Conservation (phyloP, 1,284 basidiomycete genomes). For the Flammula alnicola region DNA sequence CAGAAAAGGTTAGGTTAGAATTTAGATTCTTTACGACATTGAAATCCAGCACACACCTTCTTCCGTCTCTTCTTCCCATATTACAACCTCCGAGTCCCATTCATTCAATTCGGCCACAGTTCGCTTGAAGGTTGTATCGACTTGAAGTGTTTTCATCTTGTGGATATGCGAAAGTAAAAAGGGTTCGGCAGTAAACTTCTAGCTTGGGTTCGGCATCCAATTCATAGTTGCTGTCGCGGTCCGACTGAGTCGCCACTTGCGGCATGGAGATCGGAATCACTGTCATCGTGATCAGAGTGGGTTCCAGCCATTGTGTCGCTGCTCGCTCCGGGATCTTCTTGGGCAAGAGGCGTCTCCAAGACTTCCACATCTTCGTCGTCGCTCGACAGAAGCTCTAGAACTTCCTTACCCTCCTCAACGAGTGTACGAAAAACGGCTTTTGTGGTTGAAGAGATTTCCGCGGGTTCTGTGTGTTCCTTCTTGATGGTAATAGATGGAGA, state of each 20-base stretch:
- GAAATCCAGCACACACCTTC: slow-evolving; percentile 7
- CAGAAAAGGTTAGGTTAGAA: too few relatives aligned
- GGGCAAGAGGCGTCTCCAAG: neutral
- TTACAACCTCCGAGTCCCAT: slow-evolving; percentile 13
- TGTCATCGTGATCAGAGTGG: too few relatives aligned
- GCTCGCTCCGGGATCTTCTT: neutral
- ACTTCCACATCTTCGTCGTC: neutral
- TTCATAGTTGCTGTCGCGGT: neutral
- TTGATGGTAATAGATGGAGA: slow-evolving; percentile 1
- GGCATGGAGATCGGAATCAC: too few relatives aligned
- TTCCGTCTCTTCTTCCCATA: slow-evolving; percentile 7
- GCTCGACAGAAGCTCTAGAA: slow-evolving; percentile 1
- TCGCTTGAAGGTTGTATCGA: slow-evolving; percentile 15
- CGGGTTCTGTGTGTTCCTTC: neutral
- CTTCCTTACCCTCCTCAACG: neutral
- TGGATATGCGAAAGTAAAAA: slow-evolving; percentile 12
- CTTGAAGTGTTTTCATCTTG: neutral
- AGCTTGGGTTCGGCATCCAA: neutral
- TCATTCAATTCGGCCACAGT: slow-evolving; percentile 6
- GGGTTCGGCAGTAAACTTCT: neutral
- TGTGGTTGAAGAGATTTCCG: neutral
- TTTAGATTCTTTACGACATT: too few relatives aligned
- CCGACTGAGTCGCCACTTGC: too few relatives aligned
- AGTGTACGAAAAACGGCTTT: too few relatives aligned
- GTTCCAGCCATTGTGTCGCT: slow-evolving; percentile 2